phyloP scores from a whole-genome alignment of 768 basidiomycete species.

The Pleurotus tuoliensis region DNA sequence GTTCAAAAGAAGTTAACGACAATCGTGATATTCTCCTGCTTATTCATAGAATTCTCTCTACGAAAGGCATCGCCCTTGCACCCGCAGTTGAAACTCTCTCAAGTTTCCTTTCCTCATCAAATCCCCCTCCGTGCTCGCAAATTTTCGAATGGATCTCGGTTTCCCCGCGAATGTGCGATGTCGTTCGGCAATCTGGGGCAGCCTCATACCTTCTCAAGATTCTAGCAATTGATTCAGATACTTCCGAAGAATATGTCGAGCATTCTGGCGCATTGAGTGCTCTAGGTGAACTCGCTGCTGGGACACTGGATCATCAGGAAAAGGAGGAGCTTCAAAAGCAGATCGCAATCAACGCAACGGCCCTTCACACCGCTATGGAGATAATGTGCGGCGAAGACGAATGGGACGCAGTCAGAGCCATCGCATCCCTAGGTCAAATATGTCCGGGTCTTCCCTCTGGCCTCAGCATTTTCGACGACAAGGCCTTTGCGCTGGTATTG shows the following conservation, averaged over 20 bases:
- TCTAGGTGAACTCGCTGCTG: background rate
- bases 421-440: constrained; percentile 4
- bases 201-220: background rate
- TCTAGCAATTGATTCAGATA: background rate
- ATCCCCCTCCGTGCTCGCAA: constrained; percentile 1
- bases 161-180: background rate
- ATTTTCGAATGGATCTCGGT: background rate
- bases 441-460: constrained; percentile 11
- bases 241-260: background rate
- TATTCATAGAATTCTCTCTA: background rate
- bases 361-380: background rate
- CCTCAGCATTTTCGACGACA: constrained; percentile 3
- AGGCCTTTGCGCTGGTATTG: constrained; percentile 9
- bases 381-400: constrained; percentile 1
- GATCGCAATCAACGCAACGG: background rate
- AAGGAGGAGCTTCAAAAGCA: background rate
- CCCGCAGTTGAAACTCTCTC: background rate
- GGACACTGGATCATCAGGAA: background rate
- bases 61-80: background rate
- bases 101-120: background rate
- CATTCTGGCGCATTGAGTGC: background rate
- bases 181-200: background rate
- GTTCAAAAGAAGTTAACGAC: background rate
- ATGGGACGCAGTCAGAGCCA: constrained; percentile 1
- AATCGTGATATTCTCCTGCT: background rate